Evolutionary conservation across 2,329 filamentous ascomycete genomes (phyloP), one percentile per base, ranked within the genome.

Genomic region (Colletotrichum scovillei): DNA sequence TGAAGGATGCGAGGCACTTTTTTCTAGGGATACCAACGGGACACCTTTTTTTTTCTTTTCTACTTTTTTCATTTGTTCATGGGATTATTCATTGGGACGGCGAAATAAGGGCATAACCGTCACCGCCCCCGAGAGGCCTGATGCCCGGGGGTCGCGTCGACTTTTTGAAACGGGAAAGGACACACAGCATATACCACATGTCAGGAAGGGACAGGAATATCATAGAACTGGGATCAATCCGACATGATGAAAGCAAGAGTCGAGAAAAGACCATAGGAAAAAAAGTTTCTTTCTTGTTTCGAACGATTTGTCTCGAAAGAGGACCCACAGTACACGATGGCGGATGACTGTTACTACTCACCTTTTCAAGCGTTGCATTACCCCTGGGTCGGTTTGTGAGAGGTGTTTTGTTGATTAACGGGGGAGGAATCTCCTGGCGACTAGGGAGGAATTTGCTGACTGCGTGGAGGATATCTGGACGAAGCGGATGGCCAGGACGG

Each of bases 211-310:
- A 58, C 67, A 64, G 64, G 62, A 62, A 70, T 57, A 66, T 62
- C n/a, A 75, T 75, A 75, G 73, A 74, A 59, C 57, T 60, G 71
- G 71, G 73, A 75, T 66, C 73, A 74, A 52, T 67, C 71, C 71
- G 73, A 73, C 70, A 66, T 65, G 70, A 72, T 69, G 67, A 62
- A 69, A 66, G 66, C 63, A 65, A 68, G 67, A 68, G 71, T 67
- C 66, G 67, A 73, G 67, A 74, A 73, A 72, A 71, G 63, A 73
- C 73, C 67, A 74, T 74, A 74, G 67, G 67, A 68, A 67, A 75
- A 75, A 75, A 75, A 71, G 46, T 56, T 63, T 73, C 46, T 49
- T 74, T 30, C 55, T 68, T 58, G 53, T 73, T 52, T 66, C 49
- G 46, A 35, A 73, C 26, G 16, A 58, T 30, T 35, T 19, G 62